phyloP scores from a whole-genome alignment of 257 asterid species.

The Solanum lignicaule region DNA sequence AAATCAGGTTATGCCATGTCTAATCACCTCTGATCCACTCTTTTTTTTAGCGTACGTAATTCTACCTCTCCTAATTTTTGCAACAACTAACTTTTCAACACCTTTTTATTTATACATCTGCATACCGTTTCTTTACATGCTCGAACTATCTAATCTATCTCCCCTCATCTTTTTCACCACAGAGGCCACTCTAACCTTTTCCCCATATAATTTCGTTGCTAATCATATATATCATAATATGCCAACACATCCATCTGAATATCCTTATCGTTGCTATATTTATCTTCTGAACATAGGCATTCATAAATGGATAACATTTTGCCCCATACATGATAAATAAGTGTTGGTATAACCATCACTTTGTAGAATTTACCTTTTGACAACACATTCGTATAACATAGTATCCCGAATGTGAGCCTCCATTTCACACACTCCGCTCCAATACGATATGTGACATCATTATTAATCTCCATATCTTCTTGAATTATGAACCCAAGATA shows the following conservation, averaged over 20 bases:
- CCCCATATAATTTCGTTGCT: neutral
- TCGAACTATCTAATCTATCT: neutral
- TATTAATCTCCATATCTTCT: neutral
- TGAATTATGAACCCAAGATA: neutral
- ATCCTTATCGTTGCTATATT: neutral
- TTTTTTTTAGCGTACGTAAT: neutral
- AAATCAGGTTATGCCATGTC: neutral
- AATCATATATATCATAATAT: neutral
- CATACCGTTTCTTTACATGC: neutral
- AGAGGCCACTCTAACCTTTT: neutral
- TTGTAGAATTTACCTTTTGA: neutral
- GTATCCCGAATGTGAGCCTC: neutral
- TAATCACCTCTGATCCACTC: neutral
- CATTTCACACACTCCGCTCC: neutral
- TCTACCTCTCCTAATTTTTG: neutral
- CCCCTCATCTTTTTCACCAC: too few species aligned
- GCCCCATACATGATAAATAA: neutral
- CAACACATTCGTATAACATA: neutral
- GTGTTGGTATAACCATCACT: neutral
- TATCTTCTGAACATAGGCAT: neutral
- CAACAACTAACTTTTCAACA: neutral
- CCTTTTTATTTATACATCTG: neutral
- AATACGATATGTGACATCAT: neutral
- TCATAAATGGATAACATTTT: neutral
- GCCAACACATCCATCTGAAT: neutral